These are phyloP conservation scores for Prunus yedoensis DNA, from an alignment of 331 rosid species.

Conservation along the genomic window DNA sequence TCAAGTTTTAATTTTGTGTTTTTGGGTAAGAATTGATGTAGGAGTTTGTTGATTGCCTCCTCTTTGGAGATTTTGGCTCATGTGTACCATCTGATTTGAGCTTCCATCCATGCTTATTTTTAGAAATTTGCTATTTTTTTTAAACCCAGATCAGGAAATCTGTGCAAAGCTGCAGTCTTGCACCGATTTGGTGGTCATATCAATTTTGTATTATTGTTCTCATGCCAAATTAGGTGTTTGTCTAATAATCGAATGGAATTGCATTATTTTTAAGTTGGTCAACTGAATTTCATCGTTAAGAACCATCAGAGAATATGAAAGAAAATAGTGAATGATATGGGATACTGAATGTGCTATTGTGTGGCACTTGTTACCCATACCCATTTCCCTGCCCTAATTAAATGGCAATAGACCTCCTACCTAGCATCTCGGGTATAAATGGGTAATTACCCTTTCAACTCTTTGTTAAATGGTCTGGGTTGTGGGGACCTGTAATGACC, in stretches of 20 bases:
- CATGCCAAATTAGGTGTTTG: background rate
- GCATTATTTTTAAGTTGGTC: background rate
- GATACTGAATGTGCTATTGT: background rate
- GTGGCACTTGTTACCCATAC: background rate
- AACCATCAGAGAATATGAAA: background rate
- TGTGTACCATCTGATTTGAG: background rate
- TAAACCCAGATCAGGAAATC: background rate
- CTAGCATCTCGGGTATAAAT: background rate
- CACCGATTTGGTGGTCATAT: background rate
- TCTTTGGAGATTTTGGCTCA: background rate
- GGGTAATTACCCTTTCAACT: background rate
- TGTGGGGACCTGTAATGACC: background rate
- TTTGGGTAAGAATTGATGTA: background rate
- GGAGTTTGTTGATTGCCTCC: background rate
- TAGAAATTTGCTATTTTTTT: background rate
- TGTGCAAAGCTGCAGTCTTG: constrained; percentile 2
- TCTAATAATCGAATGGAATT: background rate
- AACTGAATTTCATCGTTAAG: background rate
- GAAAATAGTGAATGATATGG: background rate
- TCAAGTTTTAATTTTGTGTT: background rate
- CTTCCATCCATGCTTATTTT: background rate
- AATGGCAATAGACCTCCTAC: background rate
- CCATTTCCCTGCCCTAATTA: background rate
- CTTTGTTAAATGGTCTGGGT: background rate
- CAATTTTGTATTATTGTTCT: background rate